Conservation (phyloP, 1,284 basidiomycete species). For the Cerrena zonata region DNA sequence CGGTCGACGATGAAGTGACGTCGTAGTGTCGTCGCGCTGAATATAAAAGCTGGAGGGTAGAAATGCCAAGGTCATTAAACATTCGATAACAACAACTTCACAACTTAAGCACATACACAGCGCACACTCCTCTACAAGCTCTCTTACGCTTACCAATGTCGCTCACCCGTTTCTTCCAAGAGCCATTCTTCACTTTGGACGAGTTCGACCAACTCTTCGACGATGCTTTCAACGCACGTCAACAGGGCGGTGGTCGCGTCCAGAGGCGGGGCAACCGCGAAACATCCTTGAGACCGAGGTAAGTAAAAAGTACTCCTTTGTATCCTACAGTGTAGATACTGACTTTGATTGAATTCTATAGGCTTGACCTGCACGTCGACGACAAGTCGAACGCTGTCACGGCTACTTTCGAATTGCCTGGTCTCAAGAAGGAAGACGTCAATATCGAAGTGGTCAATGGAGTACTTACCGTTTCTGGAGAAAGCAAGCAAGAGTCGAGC, state of each 20-base stretch:
- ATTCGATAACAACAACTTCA: too few relatives aligned
- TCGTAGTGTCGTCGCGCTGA: too few relatives aligned
- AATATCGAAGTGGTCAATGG: constrained; percentile 38
- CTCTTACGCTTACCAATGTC: constrained; percentile 15
- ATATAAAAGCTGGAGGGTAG: too few relatives aligned
- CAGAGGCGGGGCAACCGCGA: constrained; percentile 8
- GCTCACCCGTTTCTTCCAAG: constrained; percentile 34
- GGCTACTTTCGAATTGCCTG: constrained; percentile 46
- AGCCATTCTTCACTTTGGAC: constrained; percentile 38
- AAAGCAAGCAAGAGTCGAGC: constrained; percentile 30
- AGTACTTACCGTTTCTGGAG: constrained; percentile 41
- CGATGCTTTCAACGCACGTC: constrained; percentile 31
- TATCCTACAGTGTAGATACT: neutral
- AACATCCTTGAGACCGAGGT: constrained; percentile 25
- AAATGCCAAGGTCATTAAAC: too few relatives aligned
- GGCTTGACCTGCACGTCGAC: constrained; percentile 30
- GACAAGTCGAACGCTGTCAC: constrained; percentile 35
- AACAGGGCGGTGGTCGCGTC: constrained; percentile 6
- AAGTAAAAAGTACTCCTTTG: constrained; percentile 1
- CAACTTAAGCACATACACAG: too few relatives aligned
- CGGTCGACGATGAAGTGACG: too few relatives aligned
- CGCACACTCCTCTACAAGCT: neutral
- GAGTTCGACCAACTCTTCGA: constrained; percentile 48
- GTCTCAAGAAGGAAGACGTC: constrained; percentile 39
- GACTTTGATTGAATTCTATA: constrained; percentile 1